Base-by-base conservation (phyloP, 169 alveolate species). In the Plasmodium chabaudi region DNA sequence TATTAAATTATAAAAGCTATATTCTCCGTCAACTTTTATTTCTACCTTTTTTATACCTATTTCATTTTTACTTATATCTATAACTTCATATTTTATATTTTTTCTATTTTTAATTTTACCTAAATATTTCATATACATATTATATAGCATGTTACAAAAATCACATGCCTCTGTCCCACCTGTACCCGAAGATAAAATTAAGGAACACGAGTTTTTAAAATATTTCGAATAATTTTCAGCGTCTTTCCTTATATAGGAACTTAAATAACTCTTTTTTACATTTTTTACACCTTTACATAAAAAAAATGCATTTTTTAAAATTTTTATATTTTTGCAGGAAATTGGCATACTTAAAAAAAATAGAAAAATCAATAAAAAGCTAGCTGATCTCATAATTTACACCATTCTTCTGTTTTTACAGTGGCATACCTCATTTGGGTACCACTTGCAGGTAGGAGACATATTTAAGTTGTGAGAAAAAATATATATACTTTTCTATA, bases 131-230 rank as follows among this genome's bases (percentile, higher is more conserved):
- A 87, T 92, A 87, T 93, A 93, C 96, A 93, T 93, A 69, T 91
- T 82, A 27, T 88, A 82, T 3, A 93, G 70, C 87, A 93, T 93
- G 55, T 79, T 88, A 42, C 96, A 93, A 72, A 88, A 93, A 61
- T 93, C 96, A 72, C 89, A 93, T 4, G 96, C 93, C 47, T 93
- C 96, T 12, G 96, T 88, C 3, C 96, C 96, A 15, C 96, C 96
- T 23, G 93, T 94, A 12, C 95, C 95, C 56, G 93, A 77, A 2
- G 88, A 77, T 68, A 77, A 56, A 49, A 77, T 77, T 27, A 77
- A 57, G 1, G 88, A 77, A 63, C 88, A 77, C 13, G 88, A 77
- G 55, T 77, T 77, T 63, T 77, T 77, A 77, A 77, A 77, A 77
- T 77, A 77, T 15, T 65, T 77, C 7, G 88, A 77, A 77, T 77